Evolutionary conservation across 1,139 yeast species (phyloP), one percentile per base, ranked within the genome.

Genomic region (Geotrichum citri-aurantii): DNA sequence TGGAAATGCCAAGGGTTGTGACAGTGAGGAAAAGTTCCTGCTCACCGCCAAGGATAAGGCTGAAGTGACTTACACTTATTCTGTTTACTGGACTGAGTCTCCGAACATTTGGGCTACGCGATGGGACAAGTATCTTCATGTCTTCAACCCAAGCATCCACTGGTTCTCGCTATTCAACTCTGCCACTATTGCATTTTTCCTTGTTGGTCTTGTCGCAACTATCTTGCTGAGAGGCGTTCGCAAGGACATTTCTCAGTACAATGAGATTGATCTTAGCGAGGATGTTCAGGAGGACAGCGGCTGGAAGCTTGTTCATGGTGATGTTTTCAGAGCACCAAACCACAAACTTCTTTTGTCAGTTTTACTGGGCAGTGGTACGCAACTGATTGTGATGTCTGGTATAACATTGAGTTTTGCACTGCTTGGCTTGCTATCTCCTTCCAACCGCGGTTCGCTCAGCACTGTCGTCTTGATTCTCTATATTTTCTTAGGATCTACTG

Each of bases 261-360:
- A 92, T 70, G 96, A 91, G 70, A 81, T 91, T 64, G 91, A 87
- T 69, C 79, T 90, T 64, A 76, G 73, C 58, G 96, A 90, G 68
- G 97, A 89, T 63, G 82, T 90, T 59, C 85, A 90, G 62, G 97
- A 92, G 69, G 99, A 95, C 71, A 82, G 92, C 69, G 99, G 99
- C 48, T 93, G 99, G 99, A 95, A 95, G 73, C 80, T 93, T 65
- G 84, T 92, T 51, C 96, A 93, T 70, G 98, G 97, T 62, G 99
- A 93, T 71, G 91, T 93, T 44, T 93, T 93, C 78, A 81, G 99
- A 71, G 77, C 95, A 5, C 99, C 99, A 48, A 73, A 78, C 60
- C 79, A 82, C 64, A 79, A 87, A 61, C 79, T 91, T 81, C 65
- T 88, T 27, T 79, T 91, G 61, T 87, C 97, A 6, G 83, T 91